Conservation (phyloP, 441 rosid species). For the Adansonia madagascariensis region DNA sequence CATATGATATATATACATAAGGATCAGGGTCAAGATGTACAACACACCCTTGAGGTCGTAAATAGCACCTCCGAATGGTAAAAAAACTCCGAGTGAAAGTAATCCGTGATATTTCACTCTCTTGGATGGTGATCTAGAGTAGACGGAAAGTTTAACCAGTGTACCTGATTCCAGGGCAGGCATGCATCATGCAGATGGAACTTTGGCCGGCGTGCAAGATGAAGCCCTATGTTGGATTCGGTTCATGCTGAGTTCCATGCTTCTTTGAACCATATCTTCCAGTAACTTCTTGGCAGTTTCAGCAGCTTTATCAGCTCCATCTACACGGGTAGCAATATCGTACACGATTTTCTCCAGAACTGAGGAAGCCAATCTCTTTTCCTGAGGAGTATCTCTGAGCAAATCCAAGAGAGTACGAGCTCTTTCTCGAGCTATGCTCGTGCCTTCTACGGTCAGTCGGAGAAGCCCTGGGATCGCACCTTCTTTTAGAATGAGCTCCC, state of each 20-base stretch:
- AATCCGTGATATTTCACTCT: slow-evolving; percentile 26
- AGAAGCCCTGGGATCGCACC: slow-evolving; percentile 87
- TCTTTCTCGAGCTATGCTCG: slow-evolving; percentile 62
- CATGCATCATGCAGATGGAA: slow-evolving; percentile 32
- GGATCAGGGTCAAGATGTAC: slow-evolving; percentile 37
- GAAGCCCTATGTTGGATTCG: slow-evolving; percentile 45
- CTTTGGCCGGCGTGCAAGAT: slow-evolving; percentile 44
- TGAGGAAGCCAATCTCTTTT: slow-evolving; percentile 59
- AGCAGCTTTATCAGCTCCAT: slow-evolving; percentile 68
- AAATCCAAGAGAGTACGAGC: slow-evolving; percentile 68
- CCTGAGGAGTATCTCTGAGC: slow-evolving; percentile 67
- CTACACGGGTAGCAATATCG: slow-evolving; percentile 62
- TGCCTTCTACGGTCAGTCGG: slow-evolving; percentile 70
- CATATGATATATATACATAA: slow-evolving; percentile 35
- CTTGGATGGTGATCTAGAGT: slow-evolving; percentile 29
- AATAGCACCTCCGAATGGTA: slow-evolving; percentile 32
- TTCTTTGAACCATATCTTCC: slow-evolving; percentile 76
- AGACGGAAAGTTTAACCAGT: slow-evolving; percentile 30
- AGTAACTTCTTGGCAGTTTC: slow-evolving; percentile 73
- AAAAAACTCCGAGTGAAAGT: slow-evolving; percentile 28
- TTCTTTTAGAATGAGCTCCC: slow-evolving; percentile 68
- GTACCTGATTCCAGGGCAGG: not conserved
- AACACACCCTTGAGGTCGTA: slow-evolving; percentile 37
- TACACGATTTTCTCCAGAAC: slow-evolving; percentile 63
- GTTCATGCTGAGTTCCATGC: slow-evolving; percentile 65